phyloP scores from a whole-genome alignment of 1,139 yeast genomes.

The Debaryomycetaceae sp. region DNA sequence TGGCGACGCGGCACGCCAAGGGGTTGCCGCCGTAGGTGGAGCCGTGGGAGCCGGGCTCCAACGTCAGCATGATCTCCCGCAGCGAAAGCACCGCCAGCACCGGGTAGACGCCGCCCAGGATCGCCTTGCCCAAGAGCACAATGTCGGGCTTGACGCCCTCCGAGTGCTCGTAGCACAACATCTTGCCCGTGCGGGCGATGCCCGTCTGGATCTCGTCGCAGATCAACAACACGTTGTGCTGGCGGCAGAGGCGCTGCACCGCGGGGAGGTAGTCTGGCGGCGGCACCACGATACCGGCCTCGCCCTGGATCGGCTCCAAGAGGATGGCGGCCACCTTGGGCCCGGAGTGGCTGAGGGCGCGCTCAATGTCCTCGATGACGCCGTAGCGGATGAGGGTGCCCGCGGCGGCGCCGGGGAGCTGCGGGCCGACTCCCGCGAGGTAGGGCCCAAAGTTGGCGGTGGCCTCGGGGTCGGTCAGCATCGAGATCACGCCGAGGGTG shows the following conservation, averaged over 20 bases:
- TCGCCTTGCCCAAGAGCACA: slow-evolving; percentile 86
- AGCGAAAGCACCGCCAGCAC: slow-evolving; percentile 89
- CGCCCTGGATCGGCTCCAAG: slow-evolving; percentile 97
- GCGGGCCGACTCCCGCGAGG: slow-evolving; percentile 77
- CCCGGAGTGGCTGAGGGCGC: slow-evolving; percentile 79
- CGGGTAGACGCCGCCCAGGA: slow-evolving; percentile 92
- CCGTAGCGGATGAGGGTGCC: slow-evolving; percentile 68
- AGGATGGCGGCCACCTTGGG: slow-evolving; percentile 88
- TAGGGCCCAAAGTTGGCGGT: slow-evolving; percentile 89
- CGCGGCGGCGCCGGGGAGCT: slow-evolving; percentile 57
- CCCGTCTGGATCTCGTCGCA: slow-evolving; percentile 98
- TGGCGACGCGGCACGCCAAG: slow-evolving; percentile 87
- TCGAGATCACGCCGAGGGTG: slow-evolving; percentile 89
- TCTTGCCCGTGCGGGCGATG: slow-evolving; percentile 93
- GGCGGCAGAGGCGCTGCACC: slow-evolving; percentile 72
- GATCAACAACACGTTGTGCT: slow-evolving; percentile 81
- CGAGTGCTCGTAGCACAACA: slow-evolving; percentile 88
- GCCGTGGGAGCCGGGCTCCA: slow-evolving; percentile 96
- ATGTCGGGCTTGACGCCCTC: slow-evolving; percentile 78
- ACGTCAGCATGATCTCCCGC: slow-evolving; percentile 80
- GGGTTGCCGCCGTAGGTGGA: slow-evolving; percentile 99
- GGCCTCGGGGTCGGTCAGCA: slow-evolving; percentile 96
- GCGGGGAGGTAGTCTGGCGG: slow-evolving; percentile 72
- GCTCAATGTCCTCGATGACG: slow-evolving; percentile 78
- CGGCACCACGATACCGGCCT: slow-evolving; percentile 97